These are phyloP conservation scores for Arabidopsis thaliana DNA, from an alignment of 345 rosid genomes.

Conservation along the genomic window TAIR10.1 NC_003076.8:25150501-25151000, in stretches of 20 bases:
- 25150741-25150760: constrained; percentile 85
- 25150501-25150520: constrained; percentile 8
- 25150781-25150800: constrained; percentile 50
- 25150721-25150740: constrained; percentile 61
- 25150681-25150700: constrained; percentile 92
- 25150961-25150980: constrained; percentile 18
- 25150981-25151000: constrained; percentile 5
- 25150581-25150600: constrained; percentile 52
- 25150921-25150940: background rate
- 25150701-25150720: constrained; percentile 78
- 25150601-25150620: constrained; percentile 66
- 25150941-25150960: constrained; percentile 9
- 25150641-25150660: constrained; percentile 75
- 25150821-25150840: constrained; percentile 58
- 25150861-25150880: constrained; percentile 64
- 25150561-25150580: constrained; percentile 49
- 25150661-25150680: constrained; percentile 57
- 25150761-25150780: constrained; percentile 84
- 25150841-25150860: constrained; percentile 66
- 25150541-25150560: constrained; percentile 54
- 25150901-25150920: constrained; percentile 73
- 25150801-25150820: constrained; percentile 77
- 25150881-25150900: constrained; percentile 72
- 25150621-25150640: constrained; percentile 62
- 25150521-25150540: constrained; percentile 48